Evolutionary conservation across 768 basidiomycete species (phyloP).

Genomic region (Dictyophora rubrovolvata): DNA sequence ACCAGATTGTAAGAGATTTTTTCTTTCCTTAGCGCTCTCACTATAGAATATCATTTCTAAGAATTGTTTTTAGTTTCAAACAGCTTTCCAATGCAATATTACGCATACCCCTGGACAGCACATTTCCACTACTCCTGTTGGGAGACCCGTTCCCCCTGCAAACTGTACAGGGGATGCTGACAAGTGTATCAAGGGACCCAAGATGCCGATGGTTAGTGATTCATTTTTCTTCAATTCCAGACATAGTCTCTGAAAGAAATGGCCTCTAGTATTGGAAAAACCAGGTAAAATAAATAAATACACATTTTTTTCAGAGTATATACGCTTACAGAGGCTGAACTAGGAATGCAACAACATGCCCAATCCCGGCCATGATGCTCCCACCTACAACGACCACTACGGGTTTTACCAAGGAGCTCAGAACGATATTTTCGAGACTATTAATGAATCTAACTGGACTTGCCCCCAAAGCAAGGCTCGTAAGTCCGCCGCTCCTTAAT

Average conservation of each 20-base stretch:
- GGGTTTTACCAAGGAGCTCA: conserved; percentile 67
- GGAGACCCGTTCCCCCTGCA: conserved; percentile 47
- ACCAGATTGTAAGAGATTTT: conserved; percentile 13
- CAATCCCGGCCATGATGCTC: conserved; percentile 5
- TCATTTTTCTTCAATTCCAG: background rate
- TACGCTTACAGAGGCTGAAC: conserved; percentile 1
- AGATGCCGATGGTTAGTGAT: conserved; percentile 7
- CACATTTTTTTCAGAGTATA: conserved; percentile 7
- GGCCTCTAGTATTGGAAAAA: conserved; percentile 12
- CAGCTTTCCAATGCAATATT: conserved; percentile 59
- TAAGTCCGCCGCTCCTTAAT: background rate
- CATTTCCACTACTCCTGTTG: conserved; percentile 41
- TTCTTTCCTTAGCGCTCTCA: conserved; percentile 1
- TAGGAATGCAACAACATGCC: conserved; percentile 16
- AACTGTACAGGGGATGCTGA: conserved; percentile 53
- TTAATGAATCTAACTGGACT: conserved; percentile 3
- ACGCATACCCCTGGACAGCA: conserved; percentile 26
- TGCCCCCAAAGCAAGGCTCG: conserved; percentile 7
- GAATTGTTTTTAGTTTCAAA: conserved; percentile 41
- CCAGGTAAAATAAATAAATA: background rate
- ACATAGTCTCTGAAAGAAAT: background rate
- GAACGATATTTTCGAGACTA: conserved; percentile 50
- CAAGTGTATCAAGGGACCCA: conserved; percentile 6
- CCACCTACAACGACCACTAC: conserved; percentile 52
- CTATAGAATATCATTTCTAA: background rate